phyloP scores from a whole-genome alignment of 345 rosid genomes.

The Rubroshorea leprosula region DNA sequence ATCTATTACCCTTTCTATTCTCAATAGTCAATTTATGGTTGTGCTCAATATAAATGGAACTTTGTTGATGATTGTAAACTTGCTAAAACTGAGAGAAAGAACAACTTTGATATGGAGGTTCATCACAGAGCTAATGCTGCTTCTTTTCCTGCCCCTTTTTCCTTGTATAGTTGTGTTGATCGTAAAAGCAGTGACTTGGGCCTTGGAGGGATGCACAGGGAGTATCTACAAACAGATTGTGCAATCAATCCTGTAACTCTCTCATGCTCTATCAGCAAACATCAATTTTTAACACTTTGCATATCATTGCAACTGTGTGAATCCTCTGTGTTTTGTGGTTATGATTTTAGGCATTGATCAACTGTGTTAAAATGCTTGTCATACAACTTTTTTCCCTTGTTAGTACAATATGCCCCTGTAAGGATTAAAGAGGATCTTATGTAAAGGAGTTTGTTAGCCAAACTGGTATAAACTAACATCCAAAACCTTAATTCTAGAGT shows the following conservation, averaged over 20 bases:
- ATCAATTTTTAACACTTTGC: too few species aligned
- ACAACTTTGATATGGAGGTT: neutral
- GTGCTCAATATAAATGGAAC: neutral
- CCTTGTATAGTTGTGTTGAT: slow-evolving; percentile 64
- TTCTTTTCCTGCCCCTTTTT: slow-evolving; percentile 8
- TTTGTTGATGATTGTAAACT: slow-evolving; percentile 38
- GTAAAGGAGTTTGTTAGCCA: too few species aligned
- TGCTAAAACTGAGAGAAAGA: neutral
- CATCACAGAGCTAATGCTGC: slow-evolving; percentile 5
- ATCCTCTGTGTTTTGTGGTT: too few species aligned
- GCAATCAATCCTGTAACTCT: slow-evolving; percentile 66
- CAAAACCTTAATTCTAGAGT: too few species aligned
- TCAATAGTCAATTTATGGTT: neutral
- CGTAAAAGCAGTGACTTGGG: slow-evolving; percentile 98
- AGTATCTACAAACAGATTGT: slow-evolving; percentile 85
- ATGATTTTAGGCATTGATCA: too few species aligned
- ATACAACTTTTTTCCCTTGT: too few species aligned
- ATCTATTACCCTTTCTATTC: too few species aligned
- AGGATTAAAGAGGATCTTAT: too few species aligned
- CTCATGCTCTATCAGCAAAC: slow-evolving; percentile 43
- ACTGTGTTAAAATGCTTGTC: too few species aligned
- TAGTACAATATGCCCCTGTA: too few species aligned
- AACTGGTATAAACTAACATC: too few species aligned
- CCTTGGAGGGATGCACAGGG: slow-evolving; percentile 76
- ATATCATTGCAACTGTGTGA: too few species aligned